Percentiles rank a stretch among this genome's conserved stretches.
Evolutionary conservation across 2,329 filamentous ascomycete genomes (phyloP).

Genomic region (Aaosphaeria pasadenensis): DNA sequence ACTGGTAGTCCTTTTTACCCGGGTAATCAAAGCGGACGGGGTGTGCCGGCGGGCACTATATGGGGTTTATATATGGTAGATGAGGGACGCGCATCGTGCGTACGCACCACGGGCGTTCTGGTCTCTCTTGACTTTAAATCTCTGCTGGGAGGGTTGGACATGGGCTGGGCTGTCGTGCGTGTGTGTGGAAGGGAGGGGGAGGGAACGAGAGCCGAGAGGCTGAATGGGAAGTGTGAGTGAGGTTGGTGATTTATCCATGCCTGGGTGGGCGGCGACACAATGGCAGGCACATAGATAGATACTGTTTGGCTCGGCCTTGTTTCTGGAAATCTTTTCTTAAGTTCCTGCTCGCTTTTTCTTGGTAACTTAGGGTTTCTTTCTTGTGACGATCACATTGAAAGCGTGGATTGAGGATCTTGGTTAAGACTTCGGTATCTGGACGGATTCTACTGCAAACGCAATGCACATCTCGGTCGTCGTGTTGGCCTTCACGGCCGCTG

Average conservation of each 20-base stretch:
- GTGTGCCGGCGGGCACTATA: constrained; percentile 1
- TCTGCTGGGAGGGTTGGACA: background rate
- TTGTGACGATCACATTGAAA: too few relatives aligned
- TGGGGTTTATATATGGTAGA: constrained; percentile 5
- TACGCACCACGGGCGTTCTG: constrained; percentile 1
- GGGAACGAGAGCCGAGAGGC: background rate
- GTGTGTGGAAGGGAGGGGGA: background rate
- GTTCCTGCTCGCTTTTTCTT: too few relatives aligned
- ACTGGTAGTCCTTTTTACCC: background rate
- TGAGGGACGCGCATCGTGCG: constrained; percentile 4
- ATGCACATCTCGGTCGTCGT: constrained; percentile 18
- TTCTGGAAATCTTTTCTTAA: too few relatives aligned
- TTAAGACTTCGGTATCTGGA: too few relatives aligned
- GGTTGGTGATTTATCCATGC: too few relatives aligned
- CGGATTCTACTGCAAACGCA: background rate
- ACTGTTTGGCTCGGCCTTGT: background rate
- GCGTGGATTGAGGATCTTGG: too few relatives aligned
- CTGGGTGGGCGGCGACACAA: background rate
- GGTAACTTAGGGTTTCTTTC: too few relatives aligned
- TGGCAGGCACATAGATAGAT: background rate
- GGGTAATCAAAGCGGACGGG: background rate
- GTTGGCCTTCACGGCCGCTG: constrained; percentile 12
- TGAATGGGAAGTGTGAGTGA: background rate
- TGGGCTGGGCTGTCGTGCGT: background rate
- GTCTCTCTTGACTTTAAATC: background rate